phyloP scores from a whole-genome alignment of 257 asterid genomes.

The Salvia hispanica region DNA sequence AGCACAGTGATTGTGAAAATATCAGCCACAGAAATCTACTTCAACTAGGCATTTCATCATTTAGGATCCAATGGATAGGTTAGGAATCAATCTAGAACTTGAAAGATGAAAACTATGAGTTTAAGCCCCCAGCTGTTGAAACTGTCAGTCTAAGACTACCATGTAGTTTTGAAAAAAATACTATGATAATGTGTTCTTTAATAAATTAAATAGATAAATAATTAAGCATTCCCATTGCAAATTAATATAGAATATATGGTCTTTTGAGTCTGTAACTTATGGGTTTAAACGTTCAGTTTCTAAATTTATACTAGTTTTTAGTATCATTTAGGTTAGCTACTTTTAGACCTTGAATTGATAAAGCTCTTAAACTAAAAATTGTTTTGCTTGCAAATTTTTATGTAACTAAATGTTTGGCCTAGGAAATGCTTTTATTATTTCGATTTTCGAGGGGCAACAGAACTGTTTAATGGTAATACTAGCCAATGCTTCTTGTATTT shows the following conservation, averaged over 20 bases:
- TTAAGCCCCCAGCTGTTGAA: neutral
- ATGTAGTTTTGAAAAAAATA: neutral
- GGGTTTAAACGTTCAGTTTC: neutral
- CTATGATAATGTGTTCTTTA: neutral
- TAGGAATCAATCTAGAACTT: neutral
- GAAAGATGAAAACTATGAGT: neutral
- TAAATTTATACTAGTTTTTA: neutral
- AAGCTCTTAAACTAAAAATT: neutral
- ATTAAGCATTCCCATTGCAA: neutral
- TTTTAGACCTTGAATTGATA: neutral
- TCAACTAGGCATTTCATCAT: neutral
- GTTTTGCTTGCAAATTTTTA: slow-evolving; percentile 1
- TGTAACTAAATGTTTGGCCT: neutral
- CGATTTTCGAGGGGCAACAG: neutral
- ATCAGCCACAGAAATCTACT: neutral
- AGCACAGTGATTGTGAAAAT: neutral
- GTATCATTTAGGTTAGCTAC: neutral
- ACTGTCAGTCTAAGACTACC: neutral
- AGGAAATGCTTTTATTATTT: slow-evolving; percentile 4
- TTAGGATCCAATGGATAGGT: neutral
- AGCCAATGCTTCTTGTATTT: slow-evolving; percentile 23
- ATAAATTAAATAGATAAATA: neutral
- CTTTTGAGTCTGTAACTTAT: neutral
- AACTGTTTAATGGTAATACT: neutral
- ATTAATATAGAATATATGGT: neutral